Evolutionary conservation across 805 yeast species (phyloP).

Genomic region (Candida endomychidarum): DNA sequence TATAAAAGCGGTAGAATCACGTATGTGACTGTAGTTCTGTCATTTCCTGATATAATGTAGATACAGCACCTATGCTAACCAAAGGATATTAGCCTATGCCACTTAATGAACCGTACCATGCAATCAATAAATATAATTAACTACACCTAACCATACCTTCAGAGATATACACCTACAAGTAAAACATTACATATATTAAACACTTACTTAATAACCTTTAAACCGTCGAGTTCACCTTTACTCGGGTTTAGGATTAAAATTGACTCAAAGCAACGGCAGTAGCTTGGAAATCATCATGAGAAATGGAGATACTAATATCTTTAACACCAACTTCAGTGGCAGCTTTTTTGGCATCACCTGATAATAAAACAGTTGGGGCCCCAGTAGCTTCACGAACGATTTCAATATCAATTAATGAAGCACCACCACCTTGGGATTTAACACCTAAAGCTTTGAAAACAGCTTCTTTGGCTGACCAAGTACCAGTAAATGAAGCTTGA

Average conservation of each 20-base stretch:
- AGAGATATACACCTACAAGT: too few relatives aligned
- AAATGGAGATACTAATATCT: conserved; percentile 80
- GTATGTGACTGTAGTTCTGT: too few relatives aligned
- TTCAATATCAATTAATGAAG: conserved; percentile 88
- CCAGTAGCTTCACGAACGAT: conserved; percentile 69
- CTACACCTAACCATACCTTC: too few relatives aligned
- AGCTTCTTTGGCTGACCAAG: conserved; percentile 99
- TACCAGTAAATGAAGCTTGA: conserved; percentile 91
- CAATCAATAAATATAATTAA: too few relatives aligned
- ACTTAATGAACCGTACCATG: too few relatives aligned
- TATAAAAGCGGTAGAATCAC: too few relatives aligned
- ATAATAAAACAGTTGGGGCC: conserved; percentile 77
- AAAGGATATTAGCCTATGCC: too few relatives aligned
- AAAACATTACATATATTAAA: conserved; percentile 1
- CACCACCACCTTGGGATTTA: conserved; percentile 91
- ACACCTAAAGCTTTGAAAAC: conserved; percentile 95
- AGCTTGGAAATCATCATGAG: conserved; percentile 96
- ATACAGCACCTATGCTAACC: too few relatives aligned
- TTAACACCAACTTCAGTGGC: conserved; percentile 71
- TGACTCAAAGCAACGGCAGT: conserved; percentile 91
- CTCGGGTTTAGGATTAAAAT: too few relatives aligned
- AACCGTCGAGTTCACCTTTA: too few relatives aligned
- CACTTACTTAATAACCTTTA: neutral
- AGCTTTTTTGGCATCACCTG: conserved; percentile 73
- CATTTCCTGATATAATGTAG: too few relatives aligned